phyloP scores from a whole-genome alignment of 805 yeast genomes.

The Yarrowia sp. region DNA sequence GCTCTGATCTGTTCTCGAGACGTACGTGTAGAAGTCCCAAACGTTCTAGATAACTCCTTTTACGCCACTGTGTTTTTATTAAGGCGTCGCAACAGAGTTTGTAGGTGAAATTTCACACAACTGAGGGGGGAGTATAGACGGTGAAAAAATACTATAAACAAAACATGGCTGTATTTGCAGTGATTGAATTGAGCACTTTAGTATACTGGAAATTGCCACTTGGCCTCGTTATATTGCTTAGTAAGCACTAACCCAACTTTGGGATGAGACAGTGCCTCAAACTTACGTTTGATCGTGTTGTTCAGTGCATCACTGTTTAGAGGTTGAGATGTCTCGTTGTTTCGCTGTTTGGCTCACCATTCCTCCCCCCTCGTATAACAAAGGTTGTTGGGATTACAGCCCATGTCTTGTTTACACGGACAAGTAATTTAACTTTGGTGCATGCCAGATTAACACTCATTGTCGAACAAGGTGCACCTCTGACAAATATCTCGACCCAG shows the following conservation, averaged over 20 bases:
- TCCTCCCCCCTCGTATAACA: background rate
- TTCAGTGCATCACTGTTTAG: too few relatives aligned
- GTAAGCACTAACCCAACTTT: too few relatives aligned
- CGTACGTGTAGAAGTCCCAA: conserved; percentile 2
- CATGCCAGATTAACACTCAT: background rate
- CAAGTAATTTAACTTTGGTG: background rate
- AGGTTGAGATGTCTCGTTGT: too few relatives aligned
- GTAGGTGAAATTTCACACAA: background rate
- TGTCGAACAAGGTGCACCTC: background rate
- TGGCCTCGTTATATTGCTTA: too few relatives aligned
- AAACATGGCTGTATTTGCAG: too few relatives aligned
- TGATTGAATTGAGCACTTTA: too few relatives aligned
- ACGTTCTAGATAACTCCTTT: conserved; percentile 17
- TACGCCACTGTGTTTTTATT: conserved; percentile 9
- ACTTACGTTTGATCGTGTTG: too few relatives aligned
- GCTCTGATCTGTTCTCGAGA: background rate
- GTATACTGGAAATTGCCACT: too few relatives aligned
- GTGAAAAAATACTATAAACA: too few relatives aligned
- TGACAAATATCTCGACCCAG: background rate
- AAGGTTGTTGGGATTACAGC: background rate
- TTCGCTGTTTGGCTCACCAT: too few relatives aligned
- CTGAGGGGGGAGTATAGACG: too few relatives aligned
- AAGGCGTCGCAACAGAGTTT: conserved; percentile 19
- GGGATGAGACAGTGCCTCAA: too few relatives aligned
- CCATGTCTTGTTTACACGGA: background rate